Conservation (phyloP, 2,329 filamentous ascomycete species). For the Rutstroemia sp. region DNA sequence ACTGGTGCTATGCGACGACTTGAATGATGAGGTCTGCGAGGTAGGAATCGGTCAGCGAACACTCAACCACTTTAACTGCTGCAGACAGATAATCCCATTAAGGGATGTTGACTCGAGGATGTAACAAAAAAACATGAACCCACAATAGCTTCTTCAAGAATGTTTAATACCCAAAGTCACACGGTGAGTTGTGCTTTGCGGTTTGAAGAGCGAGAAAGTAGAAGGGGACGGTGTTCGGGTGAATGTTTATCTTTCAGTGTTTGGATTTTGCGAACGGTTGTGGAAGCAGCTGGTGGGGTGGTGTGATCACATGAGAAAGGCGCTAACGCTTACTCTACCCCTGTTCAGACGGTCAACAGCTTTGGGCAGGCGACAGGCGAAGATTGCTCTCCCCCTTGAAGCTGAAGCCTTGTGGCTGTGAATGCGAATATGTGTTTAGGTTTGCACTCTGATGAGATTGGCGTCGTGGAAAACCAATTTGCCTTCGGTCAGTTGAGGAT, state of each 20-base stretch:
- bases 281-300: constrained; percentile 13
- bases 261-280: constrained; percentile 10
- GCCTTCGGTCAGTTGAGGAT: no score
- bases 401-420: no score
- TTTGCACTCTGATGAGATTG: no score
- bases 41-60: constrained; percentile 3
- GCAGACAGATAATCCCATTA: constrained; percentile 5
- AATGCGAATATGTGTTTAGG: no score
- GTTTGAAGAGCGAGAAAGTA: constrained; percentile 5
- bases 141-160: no score
- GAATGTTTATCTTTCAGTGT: constrained; percentile 14
- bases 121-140: no score
- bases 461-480: no score
- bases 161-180: background rate
- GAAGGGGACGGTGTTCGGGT: constrained; percentile 5
- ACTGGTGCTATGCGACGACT: constrained; percentile 6
- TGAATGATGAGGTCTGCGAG: background rate
- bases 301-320: constrained; percentile 11
- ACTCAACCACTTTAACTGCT: background rate
- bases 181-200: background rate
- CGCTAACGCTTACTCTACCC: constrained; percentile 2
- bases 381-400: background rate
- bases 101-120: no score
- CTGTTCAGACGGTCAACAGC: background rate
- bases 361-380: constrained; percentile 1